Evolutionary conservation across 805 yeast species (phyloP), one percentile per base, ranked within the genome.

Genomic region (Metschnikowia lochheadii): DNA sequence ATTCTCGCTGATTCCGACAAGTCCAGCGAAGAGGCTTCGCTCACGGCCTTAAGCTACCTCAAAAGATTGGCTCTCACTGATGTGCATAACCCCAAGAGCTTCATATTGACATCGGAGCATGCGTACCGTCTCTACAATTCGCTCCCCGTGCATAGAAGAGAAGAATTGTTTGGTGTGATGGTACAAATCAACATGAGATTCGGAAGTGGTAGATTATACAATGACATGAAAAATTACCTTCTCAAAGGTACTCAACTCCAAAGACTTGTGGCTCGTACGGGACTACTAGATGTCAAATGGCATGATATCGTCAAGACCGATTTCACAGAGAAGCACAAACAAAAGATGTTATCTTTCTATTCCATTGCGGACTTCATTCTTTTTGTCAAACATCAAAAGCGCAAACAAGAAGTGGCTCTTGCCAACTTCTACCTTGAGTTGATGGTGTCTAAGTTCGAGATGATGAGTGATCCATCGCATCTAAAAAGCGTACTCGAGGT

Each of bases 391-490:
- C 44, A 60, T 20, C 60, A 67, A 10, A 60, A 67, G 8, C 52
- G 54, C 31, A 50, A 51, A 3, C 58, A 63, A 10, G 71, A 73
- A 49, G 57, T 72, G 14, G 64, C 65, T 5, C 64, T 62, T 35
- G 60, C 75, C 6, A 66, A 66, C 48, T 45, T 73, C 20, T 72
- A 69, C 55, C 59, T 73, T 32, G 66, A 65, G 32, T 59, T 72
- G n/a, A 42, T 73, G 40, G 70, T 73, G 14, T 48, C 65, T 4
- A 73, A 73, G 50, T 69, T 71, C 48, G 78, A 73, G 53, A 17
- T 35, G 21, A 29, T 38, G 41, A 36, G 29, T 8, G 49, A 46
- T 6, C 42, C 41, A 2, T 41, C 40, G 13, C 40, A 49, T 6
- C 50, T 66, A 2, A 69, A 63, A 45, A 51, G 59, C 2, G 61